These are phyloP conservation scores for Vitis labrusca DNA, from an alignment of 164 flowering plant species.

Conservation along the genomic window DNA sequence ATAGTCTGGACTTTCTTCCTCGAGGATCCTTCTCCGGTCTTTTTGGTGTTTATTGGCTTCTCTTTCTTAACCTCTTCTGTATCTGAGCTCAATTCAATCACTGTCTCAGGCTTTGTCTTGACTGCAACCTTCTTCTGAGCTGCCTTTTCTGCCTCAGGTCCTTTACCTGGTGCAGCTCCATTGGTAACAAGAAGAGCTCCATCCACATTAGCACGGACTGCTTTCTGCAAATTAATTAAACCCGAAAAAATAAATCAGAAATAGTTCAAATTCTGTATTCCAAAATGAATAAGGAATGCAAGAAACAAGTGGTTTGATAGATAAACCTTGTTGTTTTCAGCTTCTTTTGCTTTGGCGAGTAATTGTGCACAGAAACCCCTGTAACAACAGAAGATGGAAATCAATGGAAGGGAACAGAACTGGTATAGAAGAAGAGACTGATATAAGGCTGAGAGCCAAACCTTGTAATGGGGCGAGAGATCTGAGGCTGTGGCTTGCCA, in stretches of 20 bases:
- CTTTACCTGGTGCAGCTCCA: neutral
- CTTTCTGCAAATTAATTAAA: conserved; percentile 15
- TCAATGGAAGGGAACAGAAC: too few relatives aligned
- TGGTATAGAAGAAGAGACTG: neutral
- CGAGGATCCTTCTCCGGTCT: neutral
- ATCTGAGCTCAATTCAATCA: too few relatives aligned
- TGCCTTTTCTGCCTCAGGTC: too few relatives aligned
- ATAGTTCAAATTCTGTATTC: too few relatives aligned
- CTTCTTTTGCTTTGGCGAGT: conserved; percentile 17
- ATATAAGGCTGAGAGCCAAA: neutral
- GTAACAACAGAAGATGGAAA: too few relatives aligned
- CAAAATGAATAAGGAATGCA: too few relatives aligned
- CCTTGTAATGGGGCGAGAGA: conserved; percentile 22
- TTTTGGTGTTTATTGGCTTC: too few relatives aligned
- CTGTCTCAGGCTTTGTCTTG: conserved; percentile 9
- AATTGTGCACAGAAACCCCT: conserved; percentile 16
- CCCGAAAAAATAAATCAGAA: too few relatives aligned
- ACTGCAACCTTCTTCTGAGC: neutral
- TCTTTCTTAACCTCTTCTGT: conserved; percentile 2
- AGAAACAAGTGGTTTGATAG: too few relatives aligned
- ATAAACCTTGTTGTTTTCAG: too few relatives aligned
- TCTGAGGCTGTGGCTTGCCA: conserved; percentile 20
- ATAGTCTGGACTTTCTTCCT: conserved; percentile 21
- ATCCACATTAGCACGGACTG: conserved; percentile 2
- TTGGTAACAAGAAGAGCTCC: too few relatives aligned